Evolutionary conservation across 371 early-diverging fungal species (phyloP).

Genomic region (Phascolomyces articulosus): DNA sequence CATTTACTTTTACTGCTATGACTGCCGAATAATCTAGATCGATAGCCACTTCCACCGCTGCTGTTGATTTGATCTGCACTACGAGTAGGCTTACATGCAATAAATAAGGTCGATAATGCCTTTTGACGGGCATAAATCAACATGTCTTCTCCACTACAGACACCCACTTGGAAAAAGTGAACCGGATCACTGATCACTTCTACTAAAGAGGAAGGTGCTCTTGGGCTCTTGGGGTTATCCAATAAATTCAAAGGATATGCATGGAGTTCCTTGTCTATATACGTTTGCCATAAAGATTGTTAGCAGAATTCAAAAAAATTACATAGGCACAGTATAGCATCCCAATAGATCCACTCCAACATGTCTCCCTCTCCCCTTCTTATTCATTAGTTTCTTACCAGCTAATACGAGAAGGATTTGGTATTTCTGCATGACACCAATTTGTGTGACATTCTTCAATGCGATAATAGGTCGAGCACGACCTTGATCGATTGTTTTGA

Average conservation of each 20-base stretch:
- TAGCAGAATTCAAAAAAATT: no score
- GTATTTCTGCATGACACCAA: conserved; percentile 27
- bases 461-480: conserved; percentile 12
- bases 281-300: no score
- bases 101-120: conserved; percentile 28
- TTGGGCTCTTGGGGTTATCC: conserved; percentile 26
- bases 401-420: conserved; percentile 27
- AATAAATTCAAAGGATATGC: conserved; percentile 56
- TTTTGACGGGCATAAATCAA: conserved; percentile 49
- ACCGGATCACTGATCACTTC: conserved; percentile 54
- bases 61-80: neutral
- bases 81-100: conserved; percentile 15
- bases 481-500: conserved; percentile 14
- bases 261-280: conserved; percentile 56
- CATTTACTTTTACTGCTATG: conserved; percentile 22
- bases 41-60: neutral
- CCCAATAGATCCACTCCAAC: no score
- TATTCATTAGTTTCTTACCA: conserved; percentile 9
- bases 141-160: conserved; percentile 52
- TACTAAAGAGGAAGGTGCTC: conserved; percentile 26
- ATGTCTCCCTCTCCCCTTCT: no score
- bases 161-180: conserved; percentile 70
- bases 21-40: conserved; percentile 3
- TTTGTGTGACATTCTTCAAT: conserved; percentile 22
- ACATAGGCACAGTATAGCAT: no score